Base-by-base conservation (phyloP, 768 basidiomycete genomes). In the Boletus coccyginus region DNA sequence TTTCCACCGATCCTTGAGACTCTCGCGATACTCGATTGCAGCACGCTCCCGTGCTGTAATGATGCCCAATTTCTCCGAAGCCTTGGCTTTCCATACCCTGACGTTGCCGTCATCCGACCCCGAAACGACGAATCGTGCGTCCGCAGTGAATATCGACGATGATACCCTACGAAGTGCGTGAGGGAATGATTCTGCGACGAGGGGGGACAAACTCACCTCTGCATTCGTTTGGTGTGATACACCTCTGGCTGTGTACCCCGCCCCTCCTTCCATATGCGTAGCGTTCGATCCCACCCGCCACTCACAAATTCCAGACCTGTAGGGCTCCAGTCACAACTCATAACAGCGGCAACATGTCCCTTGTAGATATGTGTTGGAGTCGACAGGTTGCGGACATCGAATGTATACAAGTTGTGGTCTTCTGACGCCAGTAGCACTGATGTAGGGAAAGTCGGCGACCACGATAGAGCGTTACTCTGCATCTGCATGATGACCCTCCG, bases 201-300 rank as follows among this genome's bases (percentile, higher is more conserved):
- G 36, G 45, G 13, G 16, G 2, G 5, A 39, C 11, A 1, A 19
- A 56, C 76, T 39, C 49, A 92, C 92, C 94, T 83, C 72, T 98
- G 97, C 97, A 99, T 99, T 44, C 97, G 90, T 75, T 98, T 98
- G 16, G 94, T 96, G 71, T 98, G 96, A 68, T 98, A 99, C 8
- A 94, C 88, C 69, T 98, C 96, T 16, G 90, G 84, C 8, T 81
- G 79, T 32, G 84, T 84, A 0, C 95, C 94, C 41, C 80, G 83
- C 29, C 89, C 92, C 62, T 92, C 86, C 62, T 87, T 86, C 96
- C 96, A 99, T 70, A 98, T 83, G 56, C 95, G 78, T 44, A 98
- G 80, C 3, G 95, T 98, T 44, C 95, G 82, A 71, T 99, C 97
- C 88, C 96, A 98, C 3, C 92, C 90, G 12, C 97, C 97, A 59